Conservation (phyloP, 2,329 filamentous ascomycete genomes). For the Ascochyta pisi region DNA sequence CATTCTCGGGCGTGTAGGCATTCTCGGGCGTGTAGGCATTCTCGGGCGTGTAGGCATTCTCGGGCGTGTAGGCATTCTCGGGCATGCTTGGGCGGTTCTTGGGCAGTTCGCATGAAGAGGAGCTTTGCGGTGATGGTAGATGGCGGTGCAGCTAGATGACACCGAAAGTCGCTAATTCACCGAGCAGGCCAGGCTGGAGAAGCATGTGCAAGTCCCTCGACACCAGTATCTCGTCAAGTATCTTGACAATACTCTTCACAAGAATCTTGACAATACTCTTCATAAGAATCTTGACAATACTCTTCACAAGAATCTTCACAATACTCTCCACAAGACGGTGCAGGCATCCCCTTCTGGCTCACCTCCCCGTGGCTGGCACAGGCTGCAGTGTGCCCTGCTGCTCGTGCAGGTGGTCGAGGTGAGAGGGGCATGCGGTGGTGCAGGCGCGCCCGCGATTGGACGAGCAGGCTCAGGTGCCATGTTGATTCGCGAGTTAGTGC, state of each 20-base stretch:
- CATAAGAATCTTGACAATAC: too few relatives aligned
- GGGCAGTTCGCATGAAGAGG: neutral
- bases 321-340: too few relatives aligned
- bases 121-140: constrained; percentile 3
- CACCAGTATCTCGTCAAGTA: too few relatives aligned
- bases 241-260: too few relatives aligned
- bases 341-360: neutral
- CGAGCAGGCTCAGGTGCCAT: constrained; percentile 1
- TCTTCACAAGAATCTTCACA: too few relatives aligned
- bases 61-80: too few relatives aligned
- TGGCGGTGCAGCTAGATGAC: neutral
- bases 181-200: neutral
- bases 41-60: too few relatives aligned
- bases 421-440: neutral
- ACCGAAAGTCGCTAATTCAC: constrained; percentile 6
- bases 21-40: too few relatives aligned
- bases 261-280: too few relatives aligned
- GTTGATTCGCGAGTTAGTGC: neutral
- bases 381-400: neutral
- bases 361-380: neutral
- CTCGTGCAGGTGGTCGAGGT: constrained; percentile 2
- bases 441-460: neutral
- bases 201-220: too few relatives aligned
- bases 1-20: too few relatives aligned
- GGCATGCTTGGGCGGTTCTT: neutral